Conservation (phyloP, 2,329 filamentous ascomycete species). For the Colletotrichum sansevieriae region DNA sequence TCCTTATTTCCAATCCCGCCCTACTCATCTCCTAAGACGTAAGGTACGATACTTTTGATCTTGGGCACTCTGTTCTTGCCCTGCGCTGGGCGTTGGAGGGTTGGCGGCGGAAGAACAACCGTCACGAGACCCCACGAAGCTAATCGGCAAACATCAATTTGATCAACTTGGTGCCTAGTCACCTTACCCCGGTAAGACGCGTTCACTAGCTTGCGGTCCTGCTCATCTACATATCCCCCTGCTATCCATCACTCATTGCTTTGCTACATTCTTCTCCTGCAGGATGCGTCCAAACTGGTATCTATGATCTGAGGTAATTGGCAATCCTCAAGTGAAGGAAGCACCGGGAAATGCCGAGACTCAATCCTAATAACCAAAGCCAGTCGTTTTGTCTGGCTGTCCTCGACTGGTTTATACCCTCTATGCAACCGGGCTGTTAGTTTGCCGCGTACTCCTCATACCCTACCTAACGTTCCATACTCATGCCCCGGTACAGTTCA, state of each 20-base stretch:
- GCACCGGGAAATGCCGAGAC: conserved; percentile 25
- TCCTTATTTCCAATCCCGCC: conserved; percentile 30
- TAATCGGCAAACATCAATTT: conserved; percentile 11
- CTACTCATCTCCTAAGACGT: conserved; percentile 26
- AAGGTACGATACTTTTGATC: conserved; percentile 26
- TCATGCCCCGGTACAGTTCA: conserved; percentile 9
- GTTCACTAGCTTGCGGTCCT: conserved; percentile 10
- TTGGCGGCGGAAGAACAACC: conserved; percentile 21
- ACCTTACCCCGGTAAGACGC: conserved; percentile 40
- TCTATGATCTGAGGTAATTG: conserved; percentile 24
- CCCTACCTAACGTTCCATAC: conserved; percentile 21
- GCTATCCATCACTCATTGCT: neutral
- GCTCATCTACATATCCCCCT: conserved; percentile 9
- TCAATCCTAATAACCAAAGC: conserved; percentile 27
- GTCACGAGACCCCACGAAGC: conserved; percentile 23
- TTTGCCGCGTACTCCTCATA: conserved; percentile 12
- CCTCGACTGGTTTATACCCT: conserved; percentile 18
- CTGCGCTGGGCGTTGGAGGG: conserved; percentile 25
- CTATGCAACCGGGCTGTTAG: conserved; percentile 8
- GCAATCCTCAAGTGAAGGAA: conserved; percentile 36
- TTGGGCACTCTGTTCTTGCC: conserved; percentile 25
- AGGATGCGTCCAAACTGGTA: conserved; percentile 16
- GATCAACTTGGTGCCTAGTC: neutral
- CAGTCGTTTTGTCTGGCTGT: conserved; percentile 7
- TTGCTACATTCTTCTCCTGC: conserved; percentile 14